Evolutionary conservation across 192 early-diverging fungal genomes (phyloP), one percentile per base, ranked within the genome.

Genomic region (Paraglomus brasilianum): DNA sequence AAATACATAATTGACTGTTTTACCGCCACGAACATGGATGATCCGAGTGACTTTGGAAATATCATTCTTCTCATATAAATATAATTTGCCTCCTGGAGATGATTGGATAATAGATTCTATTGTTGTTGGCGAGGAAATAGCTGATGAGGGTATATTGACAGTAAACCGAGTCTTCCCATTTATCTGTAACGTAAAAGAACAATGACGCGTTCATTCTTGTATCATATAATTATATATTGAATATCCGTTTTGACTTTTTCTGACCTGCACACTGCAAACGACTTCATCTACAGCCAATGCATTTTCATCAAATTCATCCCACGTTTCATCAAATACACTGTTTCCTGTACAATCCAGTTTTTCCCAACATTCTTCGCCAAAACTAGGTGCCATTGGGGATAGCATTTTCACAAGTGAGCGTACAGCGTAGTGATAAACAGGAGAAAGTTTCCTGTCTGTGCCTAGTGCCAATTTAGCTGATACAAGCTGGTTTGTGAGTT

Each of bases 161-260:
- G 80, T 87, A 42, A 90, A 90, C 43, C 88, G 79, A 1, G 82
- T 84, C 70, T 92, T 93, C 56, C 94, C 92, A 71, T 96, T 90
- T 24, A 92, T 69, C 83, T 91, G 70, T 22, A 71, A 73, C 24
- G 52, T 72, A 66, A 57, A 80, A 56, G 10, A 41, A 36, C 42
- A 5, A 30, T 30, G 4, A 53, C 41, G 11, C 14, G 51, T 57
- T 5, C 19, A 38, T 44, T 53, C n/a, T 63, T 8, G 15, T 13
- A 3, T 24, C 13, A 22, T 63, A 74, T 77, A 42, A 70, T 56
- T 3, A 72, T 55, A 65, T 22, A n/a, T 66, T 5, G 19, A n/a
- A 71, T 52, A n/a, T 62, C 48, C 7, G 24, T 36, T 45, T 42
- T 39, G 14, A 9, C 22, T 8, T 8, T 1, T 17, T 15, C 19